phyloP scores from a whole-genome alignment of 345 rosid species.

The Aegle marmelos region DNA sequence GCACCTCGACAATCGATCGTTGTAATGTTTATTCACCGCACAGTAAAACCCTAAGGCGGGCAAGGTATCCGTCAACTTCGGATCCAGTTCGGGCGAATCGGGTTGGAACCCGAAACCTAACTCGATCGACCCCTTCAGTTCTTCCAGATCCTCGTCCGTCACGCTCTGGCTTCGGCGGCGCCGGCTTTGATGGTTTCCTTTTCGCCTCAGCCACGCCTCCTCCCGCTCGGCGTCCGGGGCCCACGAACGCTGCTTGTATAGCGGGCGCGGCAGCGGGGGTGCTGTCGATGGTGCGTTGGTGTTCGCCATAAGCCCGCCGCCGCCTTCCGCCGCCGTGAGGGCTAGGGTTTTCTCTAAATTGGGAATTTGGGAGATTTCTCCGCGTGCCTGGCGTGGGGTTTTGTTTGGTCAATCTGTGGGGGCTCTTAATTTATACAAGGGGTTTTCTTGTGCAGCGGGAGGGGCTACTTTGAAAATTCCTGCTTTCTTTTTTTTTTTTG shows the following conservation, averaged over 20 bases:
- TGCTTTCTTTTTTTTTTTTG: no score
- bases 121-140: conserved; percentile 81
- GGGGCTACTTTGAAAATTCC: neutral
- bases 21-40: conserved; percentile 64
- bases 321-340: neutral
- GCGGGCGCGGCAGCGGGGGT: conserved; percentile 27
- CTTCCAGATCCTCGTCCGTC: conserved; percentile 76
- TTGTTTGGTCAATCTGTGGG: neutral
- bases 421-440: neutral
- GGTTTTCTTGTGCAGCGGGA: neutral
- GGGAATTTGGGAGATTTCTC: neutral
- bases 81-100: conserved; percentile 66
- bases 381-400: neutral
- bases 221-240: conserved; percentile 73
- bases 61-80: conserved; percentile 54
- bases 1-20: conserved; percentile 47
- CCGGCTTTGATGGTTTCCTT: conserved; percentile 21
- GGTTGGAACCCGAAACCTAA: conserved; percentile 74
- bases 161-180: conserved; percentile 50
- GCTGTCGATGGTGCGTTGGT: conserved; percentile 21
- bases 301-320: conserved; percentile 10
- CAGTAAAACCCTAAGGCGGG: conserved; percentile 82
- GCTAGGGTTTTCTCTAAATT: neutral
- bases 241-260: conserved; percentile 71
- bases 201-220: conserved; percentile 67